Percentiles rank a stretch among this genome's conserved stretches.
Evolutionary conservation across 1,139 yeast genomes (phyloP).

Genomic region (Arxiozyma heterogenica): DNA sequence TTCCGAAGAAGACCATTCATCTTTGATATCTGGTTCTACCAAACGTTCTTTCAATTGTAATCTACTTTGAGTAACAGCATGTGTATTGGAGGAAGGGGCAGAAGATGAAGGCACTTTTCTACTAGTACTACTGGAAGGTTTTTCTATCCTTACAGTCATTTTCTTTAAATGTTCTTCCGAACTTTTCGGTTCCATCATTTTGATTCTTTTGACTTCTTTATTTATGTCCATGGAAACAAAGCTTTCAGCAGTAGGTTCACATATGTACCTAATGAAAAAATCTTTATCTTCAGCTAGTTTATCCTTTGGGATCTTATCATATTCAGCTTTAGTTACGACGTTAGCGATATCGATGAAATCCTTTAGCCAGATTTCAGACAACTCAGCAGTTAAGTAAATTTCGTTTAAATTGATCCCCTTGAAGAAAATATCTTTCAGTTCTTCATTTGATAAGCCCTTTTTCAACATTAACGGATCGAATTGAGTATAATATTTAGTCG

Average conservation of each 20-base stretch:
- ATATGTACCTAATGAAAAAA: conserved; percentile 19
- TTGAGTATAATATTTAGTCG: conserved; percentile 14
- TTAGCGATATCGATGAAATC: conserved; percentile 21
- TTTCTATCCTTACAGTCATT: conserved; percentile 10
- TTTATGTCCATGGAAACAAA: conserved; percentile 21
- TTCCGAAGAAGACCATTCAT: not conserved
- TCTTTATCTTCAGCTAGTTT: conserved; percentile 8
- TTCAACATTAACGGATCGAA: conserved; percentile 14
- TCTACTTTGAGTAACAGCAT: not conserved
- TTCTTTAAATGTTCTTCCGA: conserved; percentile 23
- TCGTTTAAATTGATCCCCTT: conserved; percentile 20
- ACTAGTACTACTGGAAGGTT: not conserved
- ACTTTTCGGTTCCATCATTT: conserved; percentile 17
- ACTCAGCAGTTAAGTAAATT: conserved; percentile 27
- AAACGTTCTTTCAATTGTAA: not conserved
- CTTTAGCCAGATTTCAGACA: conserved; percentile 24
- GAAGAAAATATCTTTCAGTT: conserved; percentile 14
- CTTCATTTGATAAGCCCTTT: conserved; percentile 7
- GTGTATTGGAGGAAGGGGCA: not conserved
- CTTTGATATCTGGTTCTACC: not conserved
- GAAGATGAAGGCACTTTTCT: not conserved
- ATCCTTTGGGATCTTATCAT: conserved; percentile 3
- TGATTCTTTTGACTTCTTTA: conserved; percentile 14
- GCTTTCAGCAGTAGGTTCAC: conserved; percentile 24
- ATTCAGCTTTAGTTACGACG: conserved; percentile 12